Evolutionary conservation across 2,329 filamentous ascomycete genomes (phyloP), one percentile per base, ranked within the genome.

Genomic region (Aspergillus versicolor): DNA sequence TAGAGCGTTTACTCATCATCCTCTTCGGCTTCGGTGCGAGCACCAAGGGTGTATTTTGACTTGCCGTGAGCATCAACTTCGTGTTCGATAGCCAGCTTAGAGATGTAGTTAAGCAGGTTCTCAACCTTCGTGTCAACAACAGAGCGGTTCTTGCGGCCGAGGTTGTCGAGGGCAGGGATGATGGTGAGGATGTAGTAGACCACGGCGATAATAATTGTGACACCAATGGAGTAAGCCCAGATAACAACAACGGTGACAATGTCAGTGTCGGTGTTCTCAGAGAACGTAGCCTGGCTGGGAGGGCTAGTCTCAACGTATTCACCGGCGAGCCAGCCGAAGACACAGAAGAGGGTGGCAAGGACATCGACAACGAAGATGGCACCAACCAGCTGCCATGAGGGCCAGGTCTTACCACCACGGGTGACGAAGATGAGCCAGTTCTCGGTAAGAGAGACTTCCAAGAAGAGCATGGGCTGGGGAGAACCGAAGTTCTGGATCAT

Each of bases 381-480:
- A 61, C 78, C 79, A 60, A 91, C 81, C 53, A 91, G 80, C 76
- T 91, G 88, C 85, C 86, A 89, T 2, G 87, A 89, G 58, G 88
- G 88, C 80, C 84, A 88, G 27, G 88, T 91, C 75, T 86, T 82
- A 65, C 84, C 86, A 70, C 88, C 91, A 85, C 91, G 91, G 68
- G 91, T 96, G 79, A 96, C 93, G 84, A 96, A 96, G 80, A 96
- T 96, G 58, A 96, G 85, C 91, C 91, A 96, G 83, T 96, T 96
- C 85, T 96, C 91, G 67, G 91, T 92, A 60, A 96, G 85, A 19
- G 90, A 92, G 77, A 96, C 88, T 81, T 96, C 87, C 42, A 96
- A 86, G 88, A 96, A 96, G 74, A 96, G 81, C 58, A 91, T 87
- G 69, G 88, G 87, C 77, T 91, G 88, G 62, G 90, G 82, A 67